These are phyloP conservation scores for Boletellus ananas DNA, from an alignment of 768 basidiomycete species.

Conservation along the genomic window DNA sequence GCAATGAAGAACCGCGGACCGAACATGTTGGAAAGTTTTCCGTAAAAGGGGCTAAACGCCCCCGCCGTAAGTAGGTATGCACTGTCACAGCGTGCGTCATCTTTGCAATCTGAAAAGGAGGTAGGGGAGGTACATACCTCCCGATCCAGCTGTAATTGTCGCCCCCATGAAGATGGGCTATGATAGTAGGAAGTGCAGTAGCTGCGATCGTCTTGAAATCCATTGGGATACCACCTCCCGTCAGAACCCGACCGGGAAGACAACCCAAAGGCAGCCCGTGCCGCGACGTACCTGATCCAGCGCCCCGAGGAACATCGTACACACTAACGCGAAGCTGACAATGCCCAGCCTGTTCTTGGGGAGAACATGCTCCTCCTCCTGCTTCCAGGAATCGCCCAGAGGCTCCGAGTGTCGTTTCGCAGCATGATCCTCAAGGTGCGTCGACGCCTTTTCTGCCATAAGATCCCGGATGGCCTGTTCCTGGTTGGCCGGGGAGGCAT, in stretches of 20 bases:
- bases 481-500: too few species aligned
- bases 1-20: too few species aligned
- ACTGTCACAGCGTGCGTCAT: conserved; percentile 32
- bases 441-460: not conserved
- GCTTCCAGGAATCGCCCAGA: conserved; percentile 51
- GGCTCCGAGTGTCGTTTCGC: not conserved
- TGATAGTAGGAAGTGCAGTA: conserved; percentile 75
- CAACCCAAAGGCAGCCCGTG: too few species aligned
- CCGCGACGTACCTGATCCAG: conserved; percentile 49
- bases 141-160: conserved; percentile 71
- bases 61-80: conserved; percentile 72
- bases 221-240: too few species aligned
- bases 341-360: conserved; percentile 30
- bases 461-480: not conserved
- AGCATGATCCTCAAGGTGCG: not conserved
- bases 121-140: too few species aligned
- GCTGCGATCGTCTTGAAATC: conserved; percentile 66
- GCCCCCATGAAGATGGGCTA: conserved; percentile 59
- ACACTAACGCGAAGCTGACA: conserved; percentile 26
- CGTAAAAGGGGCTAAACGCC: conserved; percentile 68
- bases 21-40: conserved; percentile 68
- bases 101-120: too few species aligned
- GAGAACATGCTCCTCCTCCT: conserved; percentile 47
- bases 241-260: too few species aligned
- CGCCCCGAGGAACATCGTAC: conserved; percentile 37